Evolutionary conservation across 164 flowering plant species (phyloP), one percentile per base, ranked within the genome.

Genomic region (Magnolia changhungtana): DNA sequence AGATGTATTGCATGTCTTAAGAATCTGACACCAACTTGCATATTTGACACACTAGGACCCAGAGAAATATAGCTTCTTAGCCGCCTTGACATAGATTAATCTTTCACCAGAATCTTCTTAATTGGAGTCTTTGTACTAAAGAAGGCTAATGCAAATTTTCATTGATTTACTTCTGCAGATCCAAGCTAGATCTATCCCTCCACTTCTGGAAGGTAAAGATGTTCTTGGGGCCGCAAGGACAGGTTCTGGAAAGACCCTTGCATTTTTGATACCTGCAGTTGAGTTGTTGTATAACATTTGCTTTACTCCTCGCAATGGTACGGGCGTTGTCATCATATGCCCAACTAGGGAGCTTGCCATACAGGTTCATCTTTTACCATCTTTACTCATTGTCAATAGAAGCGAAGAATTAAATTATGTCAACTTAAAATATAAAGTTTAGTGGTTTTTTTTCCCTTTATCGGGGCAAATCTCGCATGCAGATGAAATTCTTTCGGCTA

Each of bases 141-240:
- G 45, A 37, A 37, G 7, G 45, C 45, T 37, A 37, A 37, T 37
- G 7, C 45, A 37, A 37, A 37, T 37, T 37, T 37, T 37, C 45
- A 14, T 67, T 74, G 18, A 49, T 63, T 67, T 50, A 37, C 31
- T 8, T 72, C 19, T 84, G 78, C 80, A 93, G 97, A 96, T 96
- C 74, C 99, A 96, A 92, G 91, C 97, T 50, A 84, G 93, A 74
- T 69, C 94, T 11, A 91, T 96, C 72, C 97, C 98, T 63, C 96
- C 87, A 11, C 94, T 94, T 74, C 55, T 92, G 80, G 79, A 82
- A 73, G 97, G 97, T 0, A 86, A 89, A 81, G 93, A 96, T 87
- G 92, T 94, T 75, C 90, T 96, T 81, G 99, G 97, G 77, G 98
- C 99, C 76, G 99, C 99, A 66, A 88, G 99, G 84, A 96, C 99